phyloP scores from a whole-genome alignment of 2,329 filamentous ascomycete species.

The Trichoderma atroviride region DNA sequence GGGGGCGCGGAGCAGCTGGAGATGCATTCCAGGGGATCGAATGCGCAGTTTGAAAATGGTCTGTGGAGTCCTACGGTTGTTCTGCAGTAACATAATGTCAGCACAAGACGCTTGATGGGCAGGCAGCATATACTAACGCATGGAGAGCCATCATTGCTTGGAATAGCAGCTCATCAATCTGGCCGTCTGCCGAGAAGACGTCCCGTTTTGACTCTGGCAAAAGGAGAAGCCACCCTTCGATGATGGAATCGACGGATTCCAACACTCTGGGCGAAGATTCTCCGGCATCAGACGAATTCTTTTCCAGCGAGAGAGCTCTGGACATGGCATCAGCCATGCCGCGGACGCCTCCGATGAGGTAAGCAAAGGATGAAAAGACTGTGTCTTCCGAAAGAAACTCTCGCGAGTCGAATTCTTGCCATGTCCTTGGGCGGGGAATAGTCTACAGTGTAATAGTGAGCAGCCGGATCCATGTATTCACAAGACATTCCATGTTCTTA shows the following conservation, averaged over 20 bases:
- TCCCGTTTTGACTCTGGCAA: constrained; percentile 40
- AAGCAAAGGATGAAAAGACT: constrained; percentile 67
- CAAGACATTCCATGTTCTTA: constrained; percentile 31
- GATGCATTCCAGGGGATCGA: constrained; percentile 42
- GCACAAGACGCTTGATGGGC: not conserved
- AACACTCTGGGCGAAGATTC: constrained; percentile 36
- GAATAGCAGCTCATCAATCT: constrained; percentile 76
- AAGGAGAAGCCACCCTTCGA: constrained; percentile 45
- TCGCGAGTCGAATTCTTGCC: constrained; percentile 64
- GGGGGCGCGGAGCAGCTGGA: constrained; percentile 42
- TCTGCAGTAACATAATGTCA: constrained; percentile 21
- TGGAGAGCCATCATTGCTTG: constrained; percentile 74
- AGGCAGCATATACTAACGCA: constrained; percentile 45
- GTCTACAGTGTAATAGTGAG: constrained; percentile 32
- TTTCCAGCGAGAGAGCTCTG: constrained; percentile 29
- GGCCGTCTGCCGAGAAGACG: constrained; percentile 37
- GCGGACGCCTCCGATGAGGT: constrained; percentile 66
- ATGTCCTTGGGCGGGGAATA: constrained; percentile 48
- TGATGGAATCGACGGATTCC: constrained; percentile 40
- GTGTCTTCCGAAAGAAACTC: constrained; percentile 58
- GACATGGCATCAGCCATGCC: constrained; percentile 35
- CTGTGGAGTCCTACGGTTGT: constrained; percentile 43
- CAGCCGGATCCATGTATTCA: constrained; percentile 16
- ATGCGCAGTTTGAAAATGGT: constrained; percentile 44
- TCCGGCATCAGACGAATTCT: constrained; percentile 24